Evolutionary conservation across 202 grass and related monocot species (phyloP), one percentile per base, ranked within the genome.

Genomic region (Hordeum pubiflorum): DNA sequence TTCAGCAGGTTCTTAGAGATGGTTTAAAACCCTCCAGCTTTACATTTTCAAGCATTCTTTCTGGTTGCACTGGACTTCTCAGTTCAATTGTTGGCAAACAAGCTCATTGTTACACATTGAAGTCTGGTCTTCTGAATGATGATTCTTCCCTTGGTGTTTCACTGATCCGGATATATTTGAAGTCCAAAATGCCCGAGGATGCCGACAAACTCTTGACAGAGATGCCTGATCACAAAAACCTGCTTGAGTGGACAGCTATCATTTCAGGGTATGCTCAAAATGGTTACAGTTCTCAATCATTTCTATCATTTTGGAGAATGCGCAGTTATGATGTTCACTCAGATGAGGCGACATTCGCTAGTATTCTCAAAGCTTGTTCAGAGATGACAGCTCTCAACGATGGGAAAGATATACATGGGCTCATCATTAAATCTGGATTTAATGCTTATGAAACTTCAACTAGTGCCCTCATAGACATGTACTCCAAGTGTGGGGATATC

Each of bases 231-330:
- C 61, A 72, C 43, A 91, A 87, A 63, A 85, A 22, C 70, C 66
- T 89, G 27, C 58, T 94, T 37, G 82, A 69, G 62, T 94, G 86
- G 89, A 94, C 89, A 63, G 63, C 86, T 74, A 80, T 89, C 40
- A 91, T 94, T 85, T 94, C 91, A 85, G 91, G 88, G 24, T 90
- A 94, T 89, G 89, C 91, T 89, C 84, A 91, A 76, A 94, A 87
- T 78, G 89, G 89, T 87, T 87, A 86, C 70, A 82, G 84, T 38
- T 65, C 58, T 73, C 88, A 91, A 69, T 78, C 92, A 32, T 87
- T 91, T 84, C 6, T 73, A 9, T 87, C 83, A 36, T 94, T 94
- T 71, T 81, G 84, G 78, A 82, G 78, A 85, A 94, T 91, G 92
- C 86, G 54, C 34, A 79, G 70, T 68, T 87, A 60, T 71, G 17